Evolutionary conservation across 306 rosid genomes (phyloP), one percentile per base, ranked within the genome.

Genomic region (Cucurbita moschata): DNA sequence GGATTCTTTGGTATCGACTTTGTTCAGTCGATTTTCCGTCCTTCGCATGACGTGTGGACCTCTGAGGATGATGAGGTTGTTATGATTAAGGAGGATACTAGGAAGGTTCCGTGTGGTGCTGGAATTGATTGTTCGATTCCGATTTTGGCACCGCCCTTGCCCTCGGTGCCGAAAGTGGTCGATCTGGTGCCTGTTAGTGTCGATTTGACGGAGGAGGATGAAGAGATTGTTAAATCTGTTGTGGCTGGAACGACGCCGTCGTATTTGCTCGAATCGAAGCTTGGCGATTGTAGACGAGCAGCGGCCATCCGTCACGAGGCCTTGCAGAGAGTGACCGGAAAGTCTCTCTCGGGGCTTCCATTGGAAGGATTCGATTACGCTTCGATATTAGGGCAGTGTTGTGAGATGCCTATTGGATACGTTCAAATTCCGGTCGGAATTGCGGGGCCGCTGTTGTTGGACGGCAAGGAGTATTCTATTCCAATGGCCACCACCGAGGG

Each of bases 321-420:
- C 64, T 43, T 75, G 43, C 78, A 75, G 71, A 74, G 77, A 61
- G 37, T 59, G 12, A 74, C 77, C 38, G 71, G 71, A 12, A 74
- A 37, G 11, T 74, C 77, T 14, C 71, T 74, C 6, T 26, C 70
- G 23, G 77, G 77, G 7, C 77, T 74, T 26, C 77, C 77, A 1
- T 74, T 74, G 71, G 77, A 74, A 39, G 77, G 77, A 13, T 74
- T 74, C 56, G 77, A 74, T 46, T 74, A 74, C 77, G 71, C 71
- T 46, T 74, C 77, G n/a, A 74, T 74, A 7, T 46, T 74, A 14
- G 77, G 77, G 49, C 77, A 74, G 59, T 74, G 77, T 46, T 74
- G 77, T 16, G 77, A 74, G 77, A 74, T 74, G 77, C 77, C 77
- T 4, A 12, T 74, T 15, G 77, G 77, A 30, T 74, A 59, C 44